Percentiles rank a stretch among this genome's conserved stretches.
Evolutionary conservation across 2,329 filamentous ascomycete genomes (phyloP).

Genomic region (Volutella citrinella): DNA sequence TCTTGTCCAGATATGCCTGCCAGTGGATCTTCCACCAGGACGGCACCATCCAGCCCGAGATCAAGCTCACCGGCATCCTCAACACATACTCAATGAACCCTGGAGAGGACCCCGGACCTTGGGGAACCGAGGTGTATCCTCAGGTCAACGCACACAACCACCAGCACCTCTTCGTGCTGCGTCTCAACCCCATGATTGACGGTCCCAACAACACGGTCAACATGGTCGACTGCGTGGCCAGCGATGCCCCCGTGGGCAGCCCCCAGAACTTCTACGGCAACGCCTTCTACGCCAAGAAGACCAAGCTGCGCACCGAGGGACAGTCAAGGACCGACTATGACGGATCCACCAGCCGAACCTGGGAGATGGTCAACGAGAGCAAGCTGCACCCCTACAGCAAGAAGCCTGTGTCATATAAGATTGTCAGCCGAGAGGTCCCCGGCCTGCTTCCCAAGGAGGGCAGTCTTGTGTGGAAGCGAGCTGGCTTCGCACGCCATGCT

Average conservation of each 20-base stretch:
- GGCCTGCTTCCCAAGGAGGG: constrained; percentile 75
- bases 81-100: constrained; percentile 85
- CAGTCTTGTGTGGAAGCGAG: constrained; percentile 83
- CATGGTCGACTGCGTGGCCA: constrained; percentile 71
- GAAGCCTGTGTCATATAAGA: constrained; percentile 83
- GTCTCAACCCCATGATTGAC: constrained; percentile 83
- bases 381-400: constrained; percentile 83
- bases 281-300: constrained; percentile 83
- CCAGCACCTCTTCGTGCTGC: constrained; percentile 90
- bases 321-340: constrained; percentile 78
- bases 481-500: constrained; percentile 81
- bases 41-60: constrained; percentile 86
- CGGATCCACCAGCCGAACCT: constrained; percentile 73
- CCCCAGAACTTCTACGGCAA: constrained; percentile 86
- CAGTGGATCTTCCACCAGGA: constrained; percentile 83
- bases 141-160: constrained; percentile 93
- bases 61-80: constrained; percentile 87
- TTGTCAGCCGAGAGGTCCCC: constrained; percentile 83
- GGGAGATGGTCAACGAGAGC: constrained; percentile 86
- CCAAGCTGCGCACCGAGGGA: constrained; percentile 68
- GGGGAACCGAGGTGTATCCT: constrained; percentile 83
- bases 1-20: no score
- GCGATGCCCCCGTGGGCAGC: constrained; percentile 73
- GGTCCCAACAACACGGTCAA: constrained; percentile 82
- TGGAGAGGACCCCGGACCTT: constrained; percentile 78